Conservation (phyloP, 768 basidiomycete genomes). For the Kwoniella botswanensis region DNA sequence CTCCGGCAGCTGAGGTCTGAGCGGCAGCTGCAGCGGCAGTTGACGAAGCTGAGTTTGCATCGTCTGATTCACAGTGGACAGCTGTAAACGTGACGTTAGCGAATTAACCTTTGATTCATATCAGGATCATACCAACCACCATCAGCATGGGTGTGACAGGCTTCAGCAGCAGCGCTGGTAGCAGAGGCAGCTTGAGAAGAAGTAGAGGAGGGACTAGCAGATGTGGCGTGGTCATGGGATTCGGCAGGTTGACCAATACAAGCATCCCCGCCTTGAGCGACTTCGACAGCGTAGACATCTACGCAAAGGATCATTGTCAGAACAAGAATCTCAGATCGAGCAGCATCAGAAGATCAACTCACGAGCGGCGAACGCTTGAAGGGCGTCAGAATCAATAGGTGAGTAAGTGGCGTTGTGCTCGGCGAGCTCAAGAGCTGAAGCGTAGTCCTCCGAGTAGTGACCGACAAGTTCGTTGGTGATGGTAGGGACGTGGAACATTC, state of each 20-base stretch:
- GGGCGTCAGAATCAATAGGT: constrained; percentile 50
- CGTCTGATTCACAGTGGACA: constrained; percentile 17
- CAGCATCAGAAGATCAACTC: neutral
- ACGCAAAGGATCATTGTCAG: neutral
- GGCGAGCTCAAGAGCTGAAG: constrained; percentile 50
- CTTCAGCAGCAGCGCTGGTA: constrained; percentile 22
- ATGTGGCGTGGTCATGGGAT: constrained; percentile 13
- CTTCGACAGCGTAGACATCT: constrained; percentile 46
- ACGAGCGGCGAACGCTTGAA: constrained; percentile 54
- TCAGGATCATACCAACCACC: constrained; percentile 15
- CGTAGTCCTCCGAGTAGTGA: constrained; percentile 49
- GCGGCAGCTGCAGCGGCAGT: constrained; percentile 22
- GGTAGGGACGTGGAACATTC: constrained; percentile 54
- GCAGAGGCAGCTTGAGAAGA: constrained; percentile 23
- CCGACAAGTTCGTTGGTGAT: constrained; percentile 43
- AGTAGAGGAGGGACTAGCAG: constrained; percentile 13
- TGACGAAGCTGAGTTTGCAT: neutral
- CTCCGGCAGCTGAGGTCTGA: constrained; percentile 15
- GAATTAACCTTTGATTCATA: neutral
- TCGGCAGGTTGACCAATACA: constrained; percentile 40
- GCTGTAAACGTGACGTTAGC: neutral
- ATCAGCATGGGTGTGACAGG: constrained; percentile 50
- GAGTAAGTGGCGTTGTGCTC: constrained; percentile 46
- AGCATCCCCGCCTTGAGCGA: constrained; percentile 44
- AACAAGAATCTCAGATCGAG: neutral